Evolutionary conservation across 163 green algal species (phyloP), one percentile per base, ranked within the genome.

Genomic region (Scenedesmus sp.): DNA sequence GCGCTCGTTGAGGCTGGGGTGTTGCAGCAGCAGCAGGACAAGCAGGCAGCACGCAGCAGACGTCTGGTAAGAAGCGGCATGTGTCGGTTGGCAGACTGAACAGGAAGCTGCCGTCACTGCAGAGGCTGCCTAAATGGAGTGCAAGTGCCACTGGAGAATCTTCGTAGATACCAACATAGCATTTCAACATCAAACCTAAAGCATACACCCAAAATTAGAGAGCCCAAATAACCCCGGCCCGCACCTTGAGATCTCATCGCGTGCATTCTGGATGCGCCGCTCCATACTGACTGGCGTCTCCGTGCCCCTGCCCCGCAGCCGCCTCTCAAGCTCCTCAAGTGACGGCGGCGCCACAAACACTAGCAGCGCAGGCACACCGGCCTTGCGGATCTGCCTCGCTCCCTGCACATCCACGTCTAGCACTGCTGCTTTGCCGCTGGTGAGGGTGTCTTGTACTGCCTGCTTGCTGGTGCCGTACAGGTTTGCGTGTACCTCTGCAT

Each of bases 301-400:
- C 1, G 98, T 99, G 90, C 96, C 97, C 6, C 98, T 95, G 20
- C 96, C 98, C 0, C 96, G 93, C 62, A 99, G 93, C 7, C 98
- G 94, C 57, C 93, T 91, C 90, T 99, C 97, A 60, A 99, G 95
- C 94, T 99, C 98, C 88, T 99, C 97, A 23, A 98, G 93, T 0
- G 94, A 98, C 16, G 98, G 98, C 15, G 98, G 98, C 15, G 96
- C 94, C 7, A 99, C 94, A 89, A 99, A 99, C 5, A 99, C 96
- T 87, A 99, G 99, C 64, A 99, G 95, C 57, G 96, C 97, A 52
- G 73, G 84, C 26, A 93, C 9, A 7, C 73, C 87, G 57, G 92
- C 88, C 2, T 90, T 59, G 7, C 66, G 26, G 26, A 96, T 93
- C 92, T 84, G 81, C 57, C 82, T 62, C 7, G 90, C 93, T n/a